Evolutionary conservation across 345 rosid genomes (phyloP).

Genomic region (Lumnitzera racemosa): DNA sequence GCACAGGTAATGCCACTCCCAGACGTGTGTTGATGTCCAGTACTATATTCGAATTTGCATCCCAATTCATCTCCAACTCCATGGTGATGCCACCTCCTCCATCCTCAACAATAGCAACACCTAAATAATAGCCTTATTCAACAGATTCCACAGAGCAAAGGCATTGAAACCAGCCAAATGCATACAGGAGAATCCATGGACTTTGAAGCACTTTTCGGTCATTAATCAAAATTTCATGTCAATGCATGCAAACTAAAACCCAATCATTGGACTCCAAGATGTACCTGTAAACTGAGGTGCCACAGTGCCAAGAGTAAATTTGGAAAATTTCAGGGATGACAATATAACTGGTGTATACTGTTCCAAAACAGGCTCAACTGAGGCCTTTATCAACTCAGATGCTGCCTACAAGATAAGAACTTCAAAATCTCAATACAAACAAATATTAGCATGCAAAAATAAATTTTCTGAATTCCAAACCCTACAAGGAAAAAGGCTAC

Average conservation of each 20-base stretch:
- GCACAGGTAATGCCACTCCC: conserved; percentile 82
- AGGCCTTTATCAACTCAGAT: conserved; percentile 77
- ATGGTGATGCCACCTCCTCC: conserved; percentile 46
- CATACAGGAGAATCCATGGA: too few relatives aligned
- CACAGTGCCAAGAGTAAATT: conserved; percentile 93
- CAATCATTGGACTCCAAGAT: conserved; percentile 12
- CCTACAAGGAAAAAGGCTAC: neutral
- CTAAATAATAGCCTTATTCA: conserved; percentile 22
- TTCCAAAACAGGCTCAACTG: conserved; percentile 89
- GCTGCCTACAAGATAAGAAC: conserved; percentile 60
- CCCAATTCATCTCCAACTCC: conserved; percentile 99
- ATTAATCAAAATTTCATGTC: too few relatives aligned
- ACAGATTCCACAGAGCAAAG: neutral
- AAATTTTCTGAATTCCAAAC: too few relatives aligned
- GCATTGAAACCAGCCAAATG: too few relatives aligned
- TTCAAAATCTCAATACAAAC: neutral
- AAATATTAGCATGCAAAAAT: neutral
- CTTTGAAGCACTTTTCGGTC: too few relatives aligned
- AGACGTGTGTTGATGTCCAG: conserved; percentile 77
- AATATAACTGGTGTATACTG: conserved; percentile 89
- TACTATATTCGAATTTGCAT: conserved; percentile 84
- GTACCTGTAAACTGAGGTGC: conserved; percentile 99
- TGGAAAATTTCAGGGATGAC: conserved; percentile 86
- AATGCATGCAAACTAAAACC: too few relatives aligned
- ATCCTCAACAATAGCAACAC: conserved; percentile 71